Evolutionary conservation across 495 filamentous ascomycete species (phyloP).

Genomic region (Hyaloscypha hepaticicola): DNA sequence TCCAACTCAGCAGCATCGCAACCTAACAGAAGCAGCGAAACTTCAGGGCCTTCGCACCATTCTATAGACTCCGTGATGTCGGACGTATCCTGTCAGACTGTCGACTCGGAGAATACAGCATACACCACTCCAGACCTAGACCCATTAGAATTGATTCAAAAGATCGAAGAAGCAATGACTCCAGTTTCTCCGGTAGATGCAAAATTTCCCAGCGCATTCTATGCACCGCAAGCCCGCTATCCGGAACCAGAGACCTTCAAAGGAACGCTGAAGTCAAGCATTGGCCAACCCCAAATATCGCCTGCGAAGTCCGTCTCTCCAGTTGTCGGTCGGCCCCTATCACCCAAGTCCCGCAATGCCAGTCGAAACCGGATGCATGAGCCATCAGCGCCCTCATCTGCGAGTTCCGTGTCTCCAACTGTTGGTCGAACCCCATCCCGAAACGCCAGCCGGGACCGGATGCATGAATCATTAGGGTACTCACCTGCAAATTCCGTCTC

Average conservation of each 20-base stretch:
- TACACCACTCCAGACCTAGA: neutral
- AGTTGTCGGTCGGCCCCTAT: neutral
- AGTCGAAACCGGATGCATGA: too few species aligned
- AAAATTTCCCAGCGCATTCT: conserved; percentile 2
- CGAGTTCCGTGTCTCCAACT: too few species aligned
- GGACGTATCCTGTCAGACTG: neutral
- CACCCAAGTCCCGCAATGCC: conserved; percentile 19
- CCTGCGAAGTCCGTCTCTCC: neutral
- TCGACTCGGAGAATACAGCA: neutral
- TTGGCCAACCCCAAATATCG: neutral
- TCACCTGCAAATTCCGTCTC: too few species aligned
- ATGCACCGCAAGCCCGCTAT: neutral
- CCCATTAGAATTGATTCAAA: neutral
- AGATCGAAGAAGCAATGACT: conserved; percentile 3
- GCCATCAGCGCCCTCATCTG: too few species aligned
- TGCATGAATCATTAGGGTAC: too few species aligned
- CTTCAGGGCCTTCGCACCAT: too few species aligned
- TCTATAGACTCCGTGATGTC: neutral
- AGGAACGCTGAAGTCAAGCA: conserved; percentile 13
- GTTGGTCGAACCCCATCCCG: too few species aligned
- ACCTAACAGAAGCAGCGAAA: too few species aligned
- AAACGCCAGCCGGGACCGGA: neutral
- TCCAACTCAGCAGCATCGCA: conserved; percentile 7
- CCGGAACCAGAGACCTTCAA: neutral
- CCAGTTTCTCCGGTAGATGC: conserved; percentile 16